Base-by-base conservation (phyloP, 495 filamentous ascomycete genomes). In the Xylaria intraflava region DNA sequence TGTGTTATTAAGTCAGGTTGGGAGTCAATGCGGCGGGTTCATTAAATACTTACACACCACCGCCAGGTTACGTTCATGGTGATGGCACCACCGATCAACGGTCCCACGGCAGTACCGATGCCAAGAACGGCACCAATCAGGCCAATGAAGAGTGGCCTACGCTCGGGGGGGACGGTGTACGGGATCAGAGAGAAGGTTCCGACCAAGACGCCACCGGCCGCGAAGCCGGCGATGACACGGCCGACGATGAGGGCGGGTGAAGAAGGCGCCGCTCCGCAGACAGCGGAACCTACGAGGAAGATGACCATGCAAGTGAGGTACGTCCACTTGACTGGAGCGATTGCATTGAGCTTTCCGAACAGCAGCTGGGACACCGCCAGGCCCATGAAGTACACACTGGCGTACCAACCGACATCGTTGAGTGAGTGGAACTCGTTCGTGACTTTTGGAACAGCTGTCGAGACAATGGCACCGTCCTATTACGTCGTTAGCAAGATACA, bases 171-270 rank as follows among this genome's bases (percentile, higher is more conserved):
- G 9, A 64, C 69, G 26, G 64, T 57, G 20, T 35, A 17, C 0
- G 73, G 66, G 6, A 80, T 29, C 1, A 74, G 53, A 0, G 58
- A 70, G 60, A 79, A 65, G 0, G 69, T 56, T 6, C 76, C 77
- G 0, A 75, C 50, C 39, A 78, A 80, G 57, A 79, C 69, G 0
- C 77, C 75, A 5, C 58, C 65, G 1, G 78, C 79, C 5, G 73
- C 69, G 20, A 68, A 40, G n/a, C 62, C 61, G n/a, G 44, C 42
- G 47, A 65, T 57, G 16, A 65, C 75, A 24, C 80, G 71, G 0
- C 76, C 79, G n/a, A 73, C 50, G 51, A 81, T 76, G 10, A 81
- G 46, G 16, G 70, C 72, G 49, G 74, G 66, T 60, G 80, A 75
- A 6, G 20, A 66, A 0, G 68, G 74, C 6, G 80, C 77, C 0